phyloP scores from a whole-genome alignment of 163 green algal species.

The Scenedesmus sp. region DNA sequence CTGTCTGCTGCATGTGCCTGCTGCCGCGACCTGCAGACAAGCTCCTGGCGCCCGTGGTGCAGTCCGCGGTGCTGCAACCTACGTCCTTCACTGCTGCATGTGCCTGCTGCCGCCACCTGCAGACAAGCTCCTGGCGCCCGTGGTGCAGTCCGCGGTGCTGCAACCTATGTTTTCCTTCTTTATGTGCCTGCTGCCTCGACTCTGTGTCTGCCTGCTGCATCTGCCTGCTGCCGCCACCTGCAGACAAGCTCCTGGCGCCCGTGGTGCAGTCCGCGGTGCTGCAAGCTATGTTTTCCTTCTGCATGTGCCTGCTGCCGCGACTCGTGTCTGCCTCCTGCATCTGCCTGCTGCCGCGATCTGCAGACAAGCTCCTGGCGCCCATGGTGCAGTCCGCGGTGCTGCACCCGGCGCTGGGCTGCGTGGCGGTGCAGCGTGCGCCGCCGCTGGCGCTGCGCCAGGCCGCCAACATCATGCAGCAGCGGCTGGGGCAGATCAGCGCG shows the following conservation, averaged over 20 bases:
- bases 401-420: constrained; percentile 61
- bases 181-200: too few relatives aligned
- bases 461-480: constrained; percentile 55
- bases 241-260: constrained; percentile 54
- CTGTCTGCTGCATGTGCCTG: too few relatives aligned
- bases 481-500: constrained; percentile 21
- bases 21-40: too few relatives aligned
- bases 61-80: too few relatives aligned
- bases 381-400: constrained; percentile 53
- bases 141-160: too few relatives aligned
- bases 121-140: too few relatives aligned
- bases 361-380: constrained; percentile 54
- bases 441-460: constrained; percentile 45
- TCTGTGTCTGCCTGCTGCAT: neutral
- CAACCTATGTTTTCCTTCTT: too few relatives aligned
- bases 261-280: constrained; percentile 44
- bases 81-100: too few relatives aligned
- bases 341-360: neutral
- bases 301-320: too few relatives aligned
- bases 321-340: neutral
- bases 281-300: too few relatives aligned
- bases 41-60: too few relatives aligned
- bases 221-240: neutral
- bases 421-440: constrained; percentile 56
- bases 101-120: too few relatives aligned